Evolutionary conservation across 2,329 filamentous ascomycete genomes (phyloP), one percentile per base, ranked within the genome.

Genomic region (Alternaria metachromatica): DNA sequence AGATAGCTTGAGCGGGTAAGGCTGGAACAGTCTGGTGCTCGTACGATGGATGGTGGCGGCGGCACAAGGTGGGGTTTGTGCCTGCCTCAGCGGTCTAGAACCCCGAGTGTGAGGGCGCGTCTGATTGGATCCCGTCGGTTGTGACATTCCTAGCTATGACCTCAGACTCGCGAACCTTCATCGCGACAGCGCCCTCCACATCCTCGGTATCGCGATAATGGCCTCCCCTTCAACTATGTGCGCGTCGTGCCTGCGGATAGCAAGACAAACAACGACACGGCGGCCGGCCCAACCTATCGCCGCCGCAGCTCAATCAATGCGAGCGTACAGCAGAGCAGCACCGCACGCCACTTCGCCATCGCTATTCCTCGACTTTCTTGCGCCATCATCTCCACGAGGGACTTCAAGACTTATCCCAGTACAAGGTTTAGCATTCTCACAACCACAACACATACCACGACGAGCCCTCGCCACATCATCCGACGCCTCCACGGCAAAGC

Each of bases 391-490:
- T 20, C 28, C 56, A 11, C 55, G 49, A 3, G 45, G 10, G 23
- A 8, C 56, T 33, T 23, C 48, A 37, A 51, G 43, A 11, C 43
- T 43, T 18, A 23, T 43, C 1, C 23, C 49, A 15, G 11, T 20
- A 43, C 33, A 37, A 25, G 30, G 23, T 8, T 23, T 43, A 8
- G 20, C 12, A n/a, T 43, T 60, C 15, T 20, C 23, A 33, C 48
- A 82, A 79, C 23, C 76, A 76, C 37, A 79, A 81, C 30, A 58
- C 73, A 23, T 37, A 66, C 33, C 73, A 60, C 45, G 70, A 65
- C 48, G 82, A 80, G 55, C 82, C 81, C 15, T 73, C 55, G 72
- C 74, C 54, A 76, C 75, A 50, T 59, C 67, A 13, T 45, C 70
- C 51, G 65, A 72, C 37, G 65, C 67, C 33, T 69, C 72, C n/a